These are phyloP conservation scores for Oemleria cerasiformis DNA, from an alignment of 306 rosid species.

Conservation along the genomic window DNA sequence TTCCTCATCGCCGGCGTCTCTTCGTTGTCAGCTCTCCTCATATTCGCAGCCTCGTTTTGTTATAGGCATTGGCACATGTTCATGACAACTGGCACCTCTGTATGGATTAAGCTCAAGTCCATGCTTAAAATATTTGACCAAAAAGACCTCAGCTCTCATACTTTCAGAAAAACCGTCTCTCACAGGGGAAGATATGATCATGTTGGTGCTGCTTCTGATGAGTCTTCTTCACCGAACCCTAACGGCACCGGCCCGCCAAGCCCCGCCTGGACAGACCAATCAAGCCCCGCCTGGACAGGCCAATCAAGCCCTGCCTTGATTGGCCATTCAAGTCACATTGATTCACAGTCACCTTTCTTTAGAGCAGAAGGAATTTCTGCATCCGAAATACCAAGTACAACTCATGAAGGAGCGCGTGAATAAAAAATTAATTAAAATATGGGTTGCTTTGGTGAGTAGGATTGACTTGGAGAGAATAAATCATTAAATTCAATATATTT, in stretches of 20 bases:
- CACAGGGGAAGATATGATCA: neutral
- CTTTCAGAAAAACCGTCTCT: conserved; percentile 6
- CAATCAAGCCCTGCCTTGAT: too few species aligned
- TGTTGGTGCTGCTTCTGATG: neutral
- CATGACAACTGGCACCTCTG: conserved; percentile 21
- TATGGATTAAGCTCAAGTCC: conserved; percentile 29
- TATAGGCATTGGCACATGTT: conserved; percentile 34
- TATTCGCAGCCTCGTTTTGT: conserved; percentile 34
- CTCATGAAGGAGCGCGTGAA: too few species aligned
- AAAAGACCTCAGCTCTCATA: conserved; percentile 26
- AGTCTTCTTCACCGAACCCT: neutral
- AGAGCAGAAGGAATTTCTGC: neutral
- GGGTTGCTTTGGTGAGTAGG: too few species aligned
- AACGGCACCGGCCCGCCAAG: neutral
- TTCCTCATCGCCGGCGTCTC: conserved; percentile 48
- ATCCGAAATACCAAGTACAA: neutral
- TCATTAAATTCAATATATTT: too few species aligned
- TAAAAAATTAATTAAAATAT: too few species aligned
- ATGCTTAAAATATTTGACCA: conserved; percentile 23
- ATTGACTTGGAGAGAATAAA: too few species aligned
- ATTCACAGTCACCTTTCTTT: neutral
- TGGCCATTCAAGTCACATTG: neutral
- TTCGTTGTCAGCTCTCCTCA: conserved; percentile 31
- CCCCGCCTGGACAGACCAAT: neutral
- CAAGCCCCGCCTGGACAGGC: too few species aligned